phyloP scores from a whole-genome alignment of 352 stramenopile genomes.

The Pythium brassicae region DNA sequence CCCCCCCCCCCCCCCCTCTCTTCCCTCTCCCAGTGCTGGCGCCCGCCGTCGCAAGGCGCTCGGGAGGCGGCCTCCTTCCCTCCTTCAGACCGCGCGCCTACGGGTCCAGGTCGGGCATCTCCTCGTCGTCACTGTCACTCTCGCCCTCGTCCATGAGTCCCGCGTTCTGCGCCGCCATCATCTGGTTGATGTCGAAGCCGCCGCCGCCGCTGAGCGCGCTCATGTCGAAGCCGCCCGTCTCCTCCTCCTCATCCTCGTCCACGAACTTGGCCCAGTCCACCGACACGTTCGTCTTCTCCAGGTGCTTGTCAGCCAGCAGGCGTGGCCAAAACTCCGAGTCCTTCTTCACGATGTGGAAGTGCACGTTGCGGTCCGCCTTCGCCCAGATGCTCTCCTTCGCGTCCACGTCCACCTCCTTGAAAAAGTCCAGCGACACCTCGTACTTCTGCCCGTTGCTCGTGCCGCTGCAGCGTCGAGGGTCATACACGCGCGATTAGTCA shows the following conservation, averaged over 20 bases:
- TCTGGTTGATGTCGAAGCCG: slow-evolving; percentile 94
- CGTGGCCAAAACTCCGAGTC: slow-evolving; percentile 95
- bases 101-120: slow-evolving; percentile 83
- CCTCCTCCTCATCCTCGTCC: slow-evolving; percentile 95
- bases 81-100: too few relatives aligned
- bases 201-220: slow-evolving; percentile 79
- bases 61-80: too few relatives aligned
- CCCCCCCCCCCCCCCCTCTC: too few relatives aligned
- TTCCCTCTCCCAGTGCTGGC: too few relatives aligned
- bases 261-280: slow-evolving; percentile 97
- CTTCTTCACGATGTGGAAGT: slow-evolving; percentile 97
- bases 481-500: slow-evolving; percentile 1
- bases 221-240: slow-evolving; percentile 83
- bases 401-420: slow-evolving; percentile 91
- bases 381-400: slow-evolving; percentile 93
- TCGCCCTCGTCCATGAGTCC: slow-evolving; percentile 68
- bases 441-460: slow-evolving; percentile 92
- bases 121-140: slow-evolving; percentile 76
- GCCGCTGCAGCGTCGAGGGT: slow-evolving; percentile 35
- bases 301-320: slow-evolving; percentile 93
- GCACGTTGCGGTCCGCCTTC: slow-evolving; percentile 92
- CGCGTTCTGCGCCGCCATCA: slow-evolving; percentile 88
- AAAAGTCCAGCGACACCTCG: slow-evolving; percentile 94
- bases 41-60: too few relatives aligned
- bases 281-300: slow-evolving; percentile 97